phyloP scores from a whole-genome alignment of 768 basidiomycete genomes.

The Mycena crocata region DNA sequence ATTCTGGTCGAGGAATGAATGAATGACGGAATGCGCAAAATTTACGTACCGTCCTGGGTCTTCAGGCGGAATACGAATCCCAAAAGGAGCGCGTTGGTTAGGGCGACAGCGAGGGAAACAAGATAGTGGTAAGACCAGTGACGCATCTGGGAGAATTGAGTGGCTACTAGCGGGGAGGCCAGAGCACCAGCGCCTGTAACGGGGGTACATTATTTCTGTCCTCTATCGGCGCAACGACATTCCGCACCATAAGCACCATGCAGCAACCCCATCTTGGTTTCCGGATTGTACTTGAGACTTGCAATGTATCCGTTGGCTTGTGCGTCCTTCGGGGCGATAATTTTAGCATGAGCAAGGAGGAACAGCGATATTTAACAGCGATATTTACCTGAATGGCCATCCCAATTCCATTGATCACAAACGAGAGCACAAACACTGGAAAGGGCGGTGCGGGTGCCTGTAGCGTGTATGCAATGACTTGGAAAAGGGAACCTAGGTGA shows the following conservation, averaged over 20 bases:
- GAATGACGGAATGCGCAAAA: background rate
- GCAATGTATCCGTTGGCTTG: slow-evolving; percentile 81
- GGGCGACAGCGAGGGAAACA: slow-evolving; percentile 73
- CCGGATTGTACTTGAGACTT: slow-evolving; percentile 62
- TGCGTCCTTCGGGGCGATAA: slow-evolving; percentile 65
- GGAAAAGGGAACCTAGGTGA: slow-evolving; percentile 59
- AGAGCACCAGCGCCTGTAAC: slow-evolving; percentile 72
- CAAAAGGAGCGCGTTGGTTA: slow-evolving; percentile 65
- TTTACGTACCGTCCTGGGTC: slow-evolving; percentile 69
- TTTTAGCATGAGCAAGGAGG: background rate
- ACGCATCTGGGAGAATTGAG: slow-evolving; percentile 76
- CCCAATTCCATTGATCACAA: slow-evolving; percentile 56
- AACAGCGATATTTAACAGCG: background rate
- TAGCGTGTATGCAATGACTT: slow-evolving; percentile 65
- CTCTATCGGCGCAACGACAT: too few relatives aligned
- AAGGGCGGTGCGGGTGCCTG: slow-evolving; percentile 71
- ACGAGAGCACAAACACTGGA: slow-evolving; percentile 67
- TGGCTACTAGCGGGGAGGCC: slow-evolving; percentile 79
- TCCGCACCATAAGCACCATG: slow-evolving; percentile 71
- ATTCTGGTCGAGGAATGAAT: slow-evolving; percentile 54
- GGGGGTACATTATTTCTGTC: background rate
- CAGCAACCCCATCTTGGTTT: slow-evolving; percentile 76
- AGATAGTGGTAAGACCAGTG: slow-evolving; percentile 88
- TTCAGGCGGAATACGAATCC: slow-evolving; percentile 73
- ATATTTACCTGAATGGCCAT: slow-evolving; percentile 56